Evolutionary conservation across 2,329 filamentous ascomycete genomes (phyloP).

Genomic region (Verticillium alfalfae): DNA sequence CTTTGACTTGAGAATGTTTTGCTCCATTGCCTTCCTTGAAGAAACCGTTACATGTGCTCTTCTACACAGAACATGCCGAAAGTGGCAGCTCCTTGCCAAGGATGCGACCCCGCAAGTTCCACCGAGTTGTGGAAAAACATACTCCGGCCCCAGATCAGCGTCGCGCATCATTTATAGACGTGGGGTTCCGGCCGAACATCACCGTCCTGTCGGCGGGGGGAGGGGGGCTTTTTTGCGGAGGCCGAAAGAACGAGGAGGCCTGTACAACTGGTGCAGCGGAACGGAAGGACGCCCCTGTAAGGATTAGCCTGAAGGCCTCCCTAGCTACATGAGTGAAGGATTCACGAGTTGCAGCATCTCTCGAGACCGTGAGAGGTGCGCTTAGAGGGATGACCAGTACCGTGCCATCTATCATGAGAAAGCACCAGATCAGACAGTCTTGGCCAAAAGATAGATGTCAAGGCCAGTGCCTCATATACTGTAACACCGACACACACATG

Average conservation of each 20-base stretch:
- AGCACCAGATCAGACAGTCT: not conserved
- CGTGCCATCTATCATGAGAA: too few species aligned
- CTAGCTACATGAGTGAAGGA: not conserved
- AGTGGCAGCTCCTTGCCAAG: not conserved
- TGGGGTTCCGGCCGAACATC: not conserved
- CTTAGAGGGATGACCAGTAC: not conserved
- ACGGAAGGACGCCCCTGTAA: not conserved
- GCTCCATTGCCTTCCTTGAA: not conserved
- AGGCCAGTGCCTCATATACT: not conserved
- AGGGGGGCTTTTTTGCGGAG: not conserved
- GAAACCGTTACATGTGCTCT: not conserved
- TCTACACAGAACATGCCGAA: not conserved
- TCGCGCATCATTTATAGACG: not conserved
- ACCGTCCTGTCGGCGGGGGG: not conserved
- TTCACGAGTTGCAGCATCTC: not conserved
- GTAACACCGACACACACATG: not conserved
- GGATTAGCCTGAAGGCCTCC: not conserved
- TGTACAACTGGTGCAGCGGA: not conserved
- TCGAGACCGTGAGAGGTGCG: not conserved
- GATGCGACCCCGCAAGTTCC: not conserved
- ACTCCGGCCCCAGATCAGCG: not conserved
- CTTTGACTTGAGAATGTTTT: too few species aligned
- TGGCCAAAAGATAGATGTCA: not conserved
- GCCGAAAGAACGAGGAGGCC: not conserved
- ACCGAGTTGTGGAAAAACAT: constrained; percentile 1